Evolutionary conservation across 225 moss, liverwort and hornwort species (phyloP), one percentile per base, ranked within the genome.

Genomic region (Polytrichum formosum): DNA sequence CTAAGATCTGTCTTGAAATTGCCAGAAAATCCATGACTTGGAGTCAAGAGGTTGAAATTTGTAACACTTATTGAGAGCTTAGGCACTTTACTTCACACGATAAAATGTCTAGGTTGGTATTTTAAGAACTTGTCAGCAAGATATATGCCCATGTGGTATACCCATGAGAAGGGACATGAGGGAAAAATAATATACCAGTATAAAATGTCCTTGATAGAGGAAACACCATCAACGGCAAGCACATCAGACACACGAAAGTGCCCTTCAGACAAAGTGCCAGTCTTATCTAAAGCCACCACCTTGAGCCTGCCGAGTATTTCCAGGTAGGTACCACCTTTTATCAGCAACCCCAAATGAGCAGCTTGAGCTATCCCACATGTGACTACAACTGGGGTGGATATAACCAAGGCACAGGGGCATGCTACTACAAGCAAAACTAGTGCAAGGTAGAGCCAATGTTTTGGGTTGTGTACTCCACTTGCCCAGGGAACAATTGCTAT

Each of bases 331-430:
- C 94, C 97, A 70, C 97, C 97, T 76, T 94, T 98, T 53, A 98
- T 89, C 30, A 98, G 83, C 64, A 98, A 71, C 67, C 92, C 97
- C 77, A 92, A 70, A 74, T 85, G 87, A 55, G 92, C 94, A 85
- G 92, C 97, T 82, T 94, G 90, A 46, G 94, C 94, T 74, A 94
- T 90, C 61, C 94, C 97, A 73, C 92, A 98, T 6, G 97, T 97
- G 67, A 92, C 84, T 59, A 92, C 87, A 74, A 97, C 83, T 67
- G 94, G 97, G 62, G 94, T 91, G 21, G 97, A 97, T 83, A 98
- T 92, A 63, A 98, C 97, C 72, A 98, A 91, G 67, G 94, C 97
- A 82, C 94, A 98, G 26, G 97, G 97, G 28, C 97, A 98, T 61
- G 97, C 78, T 29, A 92, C 91, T 31, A 98, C 94, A 10, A 98